Base-by-base conservation (phyloP, 441 rosid genomes). In the Melastoma candidum region DNA sequence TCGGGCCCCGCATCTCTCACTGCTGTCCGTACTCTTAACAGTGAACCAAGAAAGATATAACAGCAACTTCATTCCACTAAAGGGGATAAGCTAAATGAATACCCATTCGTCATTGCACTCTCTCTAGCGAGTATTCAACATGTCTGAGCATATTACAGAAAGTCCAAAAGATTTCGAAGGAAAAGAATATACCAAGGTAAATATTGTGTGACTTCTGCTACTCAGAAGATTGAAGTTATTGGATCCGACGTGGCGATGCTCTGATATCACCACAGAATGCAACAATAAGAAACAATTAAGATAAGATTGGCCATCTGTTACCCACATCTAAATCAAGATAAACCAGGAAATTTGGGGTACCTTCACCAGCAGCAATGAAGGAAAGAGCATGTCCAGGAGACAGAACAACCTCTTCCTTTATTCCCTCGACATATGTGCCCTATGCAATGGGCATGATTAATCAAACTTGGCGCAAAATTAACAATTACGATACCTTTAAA, bases 291-390 rank as follows among this genome's bases (percentile, higher is more conserved):
- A 36, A 36, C 43, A 6, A 10, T 36, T 22, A 49, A 43, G 57
- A 51, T 24, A 14, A n/a, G 44, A 32, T 32, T 47, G 51, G 55
- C 43, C 5, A 22, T 55, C 45, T 26, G 32, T 54, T 48, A 61
- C 12, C 11, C 46, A 46, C 44, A 10, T 27, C 41, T 55, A 44
- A 51, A 2, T 24, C 41, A 24, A 46, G 32, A 60, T 44, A 44
- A 48, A 36, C 43, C 9, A 36, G 51, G 47, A 3, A 26, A 22
- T 29, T 53, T 22, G 44, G n/a, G 56, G 22, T 74, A 95, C 99
- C 99, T 82, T 95, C 99, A 50, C 99, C 99, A 41, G 97, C 97
- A 56, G 99, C 95, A 76, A 95, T 87, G 69, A 95, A 95, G 54
- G 99, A 95, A 66, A 95, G 81, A 26, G 82, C 99, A 63, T 90